Evolutionary conservation across 163 green algal genomes (phyloP), one percentile per base, ranked within the genome.

Genomic region (Scenedesmus sp.): DNA sequence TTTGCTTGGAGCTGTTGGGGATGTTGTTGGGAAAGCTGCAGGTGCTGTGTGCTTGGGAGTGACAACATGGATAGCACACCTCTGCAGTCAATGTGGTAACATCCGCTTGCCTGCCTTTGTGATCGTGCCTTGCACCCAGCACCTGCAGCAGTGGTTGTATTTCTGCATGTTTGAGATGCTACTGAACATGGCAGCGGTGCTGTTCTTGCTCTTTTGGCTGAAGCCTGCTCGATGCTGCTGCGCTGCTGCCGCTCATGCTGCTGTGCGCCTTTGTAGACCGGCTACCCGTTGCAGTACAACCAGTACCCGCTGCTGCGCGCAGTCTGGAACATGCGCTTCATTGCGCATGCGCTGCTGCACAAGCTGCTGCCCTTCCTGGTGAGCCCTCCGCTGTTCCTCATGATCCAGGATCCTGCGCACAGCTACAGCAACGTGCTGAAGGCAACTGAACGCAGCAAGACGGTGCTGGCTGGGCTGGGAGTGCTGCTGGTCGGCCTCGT

Each of bases 301-400:
- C 88, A 92, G 46, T 81, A 68, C 72, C 72, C 83, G 5, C n/a
- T 86, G 42, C 83, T 65, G 9, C 72, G 83, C 15, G 35, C 33
- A 0, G 24, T 92, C 37, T 92, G 89, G 89, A 92, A 56, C 46
- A 18, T 83, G 3, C 16, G 73, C 26, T 85, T 96, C 89, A 30
- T 94, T 56, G 26, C 91, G 43, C 53, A 96, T 81, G 83, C 92
- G 93, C 65, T 95, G 87, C 7, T 89, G 80, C 10, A 92, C 94
- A 81, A 96, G 82, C 49, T 96, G 91, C 85, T 96, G 89, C 81
- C 93, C 22, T 72, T 85, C 85, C 26, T 81, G 1, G 16, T 91
- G 15, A 83, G 84, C 42, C 81, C 78, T 10, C 91, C 89, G 6
- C n/a, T 70, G 42, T 91, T 93, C 49, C 68, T 89, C 15, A 81